A percentile compares a stretch with the other conserved stretches of the same genome.
phyloP scores from a whole-genome alignment of 768 basidiomycete genomes.

The Mycena rosella region DNA sequence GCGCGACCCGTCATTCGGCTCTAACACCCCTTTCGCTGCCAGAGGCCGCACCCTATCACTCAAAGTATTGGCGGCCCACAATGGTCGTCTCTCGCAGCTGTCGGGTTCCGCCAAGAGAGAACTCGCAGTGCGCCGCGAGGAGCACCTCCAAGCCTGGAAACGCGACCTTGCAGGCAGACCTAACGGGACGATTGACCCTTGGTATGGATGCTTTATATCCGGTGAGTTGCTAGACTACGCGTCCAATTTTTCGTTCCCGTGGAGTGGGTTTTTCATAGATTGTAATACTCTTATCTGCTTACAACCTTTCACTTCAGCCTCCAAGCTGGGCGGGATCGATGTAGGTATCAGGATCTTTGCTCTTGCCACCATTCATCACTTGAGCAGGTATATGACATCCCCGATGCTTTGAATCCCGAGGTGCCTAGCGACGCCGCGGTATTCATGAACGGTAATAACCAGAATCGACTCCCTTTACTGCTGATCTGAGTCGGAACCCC shows the following conservation, averaged over 20 bases:
- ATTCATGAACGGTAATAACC: slow-evolving; percentile 70
- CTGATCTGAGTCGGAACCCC: background rate
- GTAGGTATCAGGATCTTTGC: slow-evolving; percentile 46
- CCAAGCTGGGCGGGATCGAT: slow-evolving; percentile 37
- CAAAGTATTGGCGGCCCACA: slow-evolving; percentile 32
- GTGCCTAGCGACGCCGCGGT: slow-evolving; percentile 45
- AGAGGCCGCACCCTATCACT: slow-evolving; percentile 32
- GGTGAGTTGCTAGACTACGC: slow-evolving; percentile 79
- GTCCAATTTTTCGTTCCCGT: slow-evolving; percentile 76
- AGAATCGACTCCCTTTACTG: background rate
- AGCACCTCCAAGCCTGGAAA: slow-evolving; percentile 54
- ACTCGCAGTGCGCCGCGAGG: slow-evolving; percentile 34
- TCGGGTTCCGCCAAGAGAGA: slow-evolving; percentile 36
- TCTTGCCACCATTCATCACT: background rate
- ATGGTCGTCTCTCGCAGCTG: slow-evolving; percentile 33
- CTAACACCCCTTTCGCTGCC: slow-evolving; percentile 29
- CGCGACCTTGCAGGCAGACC: slow-evolving; percentile 60
- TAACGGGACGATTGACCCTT: slow-evolving; percentile 67
- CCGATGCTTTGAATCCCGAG: slow-evolving; percentile 69
- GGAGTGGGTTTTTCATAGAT: slow-evolving; percentile 47
- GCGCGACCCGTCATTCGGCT: slow-evolving; percentile 36
- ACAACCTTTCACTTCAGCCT: background rate
- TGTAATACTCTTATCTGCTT: background rate
- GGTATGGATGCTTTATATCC: slow-evolving; percentile 74
- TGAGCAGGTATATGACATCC: slow-evolving; percentile 63